phyloP scores from a whole-genome alignment of 2,329 filamentous ascomycete species.

The Exutisphaerella laricina region DNA sequence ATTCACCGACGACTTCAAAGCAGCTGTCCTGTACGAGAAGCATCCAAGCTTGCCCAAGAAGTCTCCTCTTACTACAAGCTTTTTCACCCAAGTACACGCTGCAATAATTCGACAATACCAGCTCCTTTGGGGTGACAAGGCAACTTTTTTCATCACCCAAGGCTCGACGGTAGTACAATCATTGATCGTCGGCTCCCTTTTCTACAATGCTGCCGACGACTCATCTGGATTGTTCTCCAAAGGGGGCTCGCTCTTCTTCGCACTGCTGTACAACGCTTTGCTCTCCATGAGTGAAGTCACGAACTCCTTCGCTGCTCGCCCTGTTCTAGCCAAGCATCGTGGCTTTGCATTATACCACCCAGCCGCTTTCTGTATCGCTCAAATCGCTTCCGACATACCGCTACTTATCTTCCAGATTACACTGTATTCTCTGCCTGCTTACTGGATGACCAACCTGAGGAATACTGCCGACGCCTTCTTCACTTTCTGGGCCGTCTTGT shows the following conservation, averaged over 20 bases:
- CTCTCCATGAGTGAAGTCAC: slow-evolving; percentile 63
- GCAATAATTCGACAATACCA: slow-evolving; percentile 58
- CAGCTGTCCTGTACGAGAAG: slow-evolving; percentile 51
- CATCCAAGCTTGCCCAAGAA: slow-evolving; percentile 48
- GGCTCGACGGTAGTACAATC: slow-evolving; percentile 53
- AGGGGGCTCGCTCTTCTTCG: slow-evolving; percentile 59
- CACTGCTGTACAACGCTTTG: slow-evolving; percentile 57
- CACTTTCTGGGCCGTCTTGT: slow-evolving; percentile 53
- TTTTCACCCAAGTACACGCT: slow-evolving; percentile 51
- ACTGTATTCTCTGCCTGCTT: slow-evolving; percentile 53
- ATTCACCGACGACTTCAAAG: slow-evolving; percentile 50
- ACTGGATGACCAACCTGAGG: slow-evolving; percentile 59
- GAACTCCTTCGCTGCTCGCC: slow-evolving; percentile 43
- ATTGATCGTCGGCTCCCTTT: slow-evolving; percentile 60
- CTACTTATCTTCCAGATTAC: slow-evolving; percentile 55
- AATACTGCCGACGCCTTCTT: slow-evolving; percentile 53
- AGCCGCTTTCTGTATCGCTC: slow-evolving; percentile 48
- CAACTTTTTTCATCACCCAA: slow-evolving; percentile 59
- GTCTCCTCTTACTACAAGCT: slow-evolving; percentile 54
- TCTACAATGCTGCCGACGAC: slow-evolving; percentile 57
- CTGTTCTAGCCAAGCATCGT: slow-evolving; percentile 43
- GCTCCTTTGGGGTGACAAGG: slow-evolving; percentile 60
- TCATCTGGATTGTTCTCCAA: slow-evolving; percentile 60
- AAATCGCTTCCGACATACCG: slow-evolving; percentile 48
- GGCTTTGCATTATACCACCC: slow-evolving; percentile 38